Evolutionary conservation across 2,329 filamentous ascomycete species (phyloP).

Genomic region (Calonectria hongkongensis): DNA sequence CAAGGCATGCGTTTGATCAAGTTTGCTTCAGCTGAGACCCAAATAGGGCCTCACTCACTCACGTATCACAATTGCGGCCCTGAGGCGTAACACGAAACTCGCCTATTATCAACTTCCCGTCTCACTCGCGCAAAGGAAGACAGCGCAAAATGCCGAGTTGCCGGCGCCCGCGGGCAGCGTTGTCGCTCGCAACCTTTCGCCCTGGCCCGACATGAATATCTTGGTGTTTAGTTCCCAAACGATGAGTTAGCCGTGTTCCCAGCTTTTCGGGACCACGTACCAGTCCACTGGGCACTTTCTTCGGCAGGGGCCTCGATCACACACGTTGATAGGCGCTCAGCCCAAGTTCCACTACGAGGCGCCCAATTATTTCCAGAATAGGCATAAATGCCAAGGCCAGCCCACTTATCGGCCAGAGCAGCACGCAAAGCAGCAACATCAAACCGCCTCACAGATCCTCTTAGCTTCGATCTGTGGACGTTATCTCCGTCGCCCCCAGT

Average conservation of each 20-base stretch:
- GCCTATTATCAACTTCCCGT: conserved; percentile 1
- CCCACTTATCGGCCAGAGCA: conserved; percentile 16
- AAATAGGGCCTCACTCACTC: not conserved
- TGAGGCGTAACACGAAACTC: conserved; percentile 15
- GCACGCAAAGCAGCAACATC: conserved; percentile 25
- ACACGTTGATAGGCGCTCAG: conserved; percentile 3
- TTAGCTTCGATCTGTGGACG: not conserved
- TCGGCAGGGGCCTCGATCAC: conserved; percentile 1
- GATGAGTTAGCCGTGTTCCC: not conserved
- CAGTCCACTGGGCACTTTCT: not conserved
- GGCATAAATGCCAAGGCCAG: conserved; percentile 18
- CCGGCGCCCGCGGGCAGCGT: not conserved
- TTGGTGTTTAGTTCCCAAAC: not conserved
- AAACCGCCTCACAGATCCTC: not conserved
- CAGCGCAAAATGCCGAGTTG: not conserved
- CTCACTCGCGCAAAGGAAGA: not conserved
- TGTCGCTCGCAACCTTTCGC: not conserved
- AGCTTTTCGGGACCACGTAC: not conserved
- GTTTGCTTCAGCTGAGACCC: not conserved
- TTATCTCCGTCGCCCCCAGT: conserved; percentile 1
- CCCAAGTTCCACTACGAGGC: conserved; percentile 13
- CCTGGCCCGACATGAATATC: not conserved
- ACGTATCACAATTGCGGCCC: conserved; percentile 4
- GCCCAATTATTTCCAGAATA: conserved; percentile 8
- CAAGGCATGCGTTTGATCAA: not conserved